These are phyloP conservation scores for Colletotrichum limetticola DNA, from an alignment of 2,329 filamentous ascomycete species.

Conservation along the genomic window DNA sequence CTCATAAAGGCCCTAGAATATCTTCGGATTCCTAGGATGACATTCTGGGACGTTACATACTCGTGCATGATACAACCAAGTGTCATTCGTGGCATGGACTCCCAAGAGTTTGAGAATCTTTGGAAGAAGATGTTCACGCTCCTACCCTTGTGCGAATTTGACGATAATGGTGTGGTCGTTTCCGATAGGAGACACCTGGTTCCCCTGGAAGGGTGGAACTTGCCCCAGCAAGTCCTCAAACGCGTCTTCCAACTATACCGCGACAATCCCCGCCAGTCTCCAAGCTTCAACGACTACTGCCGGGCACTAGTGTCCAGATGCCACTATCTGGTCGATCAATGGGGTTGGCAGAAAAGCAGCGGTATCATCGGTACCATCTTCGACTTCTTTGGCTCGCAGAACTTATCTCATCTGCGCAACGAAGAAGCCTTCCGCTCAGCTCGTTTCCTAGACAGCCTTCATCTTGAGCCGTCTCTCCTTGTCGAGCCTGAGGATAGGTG, in stretches of 20 bases:
- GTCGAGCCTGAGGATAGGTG: slow-evolving; percentile 68
- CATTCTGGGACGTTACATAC: slow-evolving; percentile 71
- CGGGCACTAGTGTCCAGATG: slow-evolving; percentile 69
- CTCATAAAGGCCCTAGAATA: slow-evolving; percentile 64
- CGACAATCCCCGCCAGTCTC: slow-evolving; percentile 62
- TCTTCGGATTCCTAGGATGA: slow-evolving; percentile 59
- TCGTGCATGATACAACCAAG: slow-evolving; percentile 51
- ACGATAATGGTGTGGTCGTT: slow-evolving; percentile 61
- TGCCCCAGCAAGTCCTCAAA: slow-evolving; percentile 67
- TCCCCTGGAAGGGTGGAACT: slow-evolving; percentile 67
- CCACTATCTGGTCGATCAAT: slow-evolving; percentile 71
- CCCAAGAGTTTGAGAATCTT: slow-evolving; percentile 60
- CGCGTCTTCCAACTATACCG: slow-evolving; percentile 69
- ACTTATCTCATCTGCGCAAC: slow-evolving; percentile 71
- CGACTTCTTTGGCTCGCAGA: slow-evolving; percentile 74
- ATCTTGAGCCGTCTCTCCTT: slow-evolving; percentile 55
- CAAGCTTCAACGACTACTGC: slow-evolving; percentile 75
- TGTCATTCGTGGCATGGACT: slow-evolving; percentile 51
- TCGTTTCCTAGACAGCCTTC: slow-evolving; percentile 68
- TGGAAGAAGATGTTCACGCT: slow-evolving; percentile 71
- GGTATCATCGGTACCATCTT: slow-evolving; percentile 70
- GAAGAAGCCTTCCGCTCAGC: slow-evolving; percentile 72
- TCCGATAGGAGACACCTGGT: slow-evolving; percentile 48
- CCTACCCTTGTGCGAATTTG: slow-evolving; percentile 70
- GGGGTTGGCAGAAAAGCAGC: slow-evolving; percentile 72